phyloP scores from a whole-genome alignment of 495 filamentous ascomycete species.

The Mycothermus thermophilus region DNA sequence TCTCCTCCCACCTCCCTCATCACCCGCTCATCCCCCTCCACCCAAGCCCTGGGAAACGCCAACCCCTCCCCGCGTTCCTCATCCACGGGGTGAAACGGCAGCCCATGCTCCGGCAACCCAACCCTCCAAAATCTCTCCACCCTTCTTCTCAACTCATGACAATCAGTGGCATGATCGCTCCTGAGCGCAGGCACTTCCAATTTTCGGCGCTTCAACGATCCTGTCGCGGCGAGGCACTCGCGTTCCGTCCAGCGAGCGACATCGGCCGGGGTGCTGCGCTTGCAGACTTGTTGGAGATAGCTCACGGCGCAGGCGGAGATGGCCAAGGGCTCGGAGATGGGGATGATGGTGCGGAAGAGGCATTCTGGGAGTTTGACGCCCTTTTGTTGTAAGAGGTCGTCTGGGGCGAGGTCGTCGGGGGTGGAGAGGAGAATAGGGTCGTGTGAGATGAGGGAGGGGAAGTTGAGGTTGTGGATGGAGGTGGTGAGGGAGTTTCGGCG shows the following conservation, averaged over 20 bases:
- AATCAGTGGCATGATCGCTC: constrained; percentile 36
- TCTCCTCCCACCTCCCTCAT: constrained; percentile 5
- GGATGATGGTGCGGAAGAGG: constrained; percentile 12
- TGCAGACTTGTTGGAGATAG: constrained; percentile 13
- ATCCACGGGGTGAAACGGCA: constrained; percentile 35
- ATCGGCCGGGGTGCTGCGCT: constrained; percentile 5
- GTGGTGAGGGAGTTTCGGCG: constrained; percentile 24
- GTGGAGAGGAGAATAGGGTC: constrained; percentile 8
- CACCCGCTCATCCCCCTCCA: background rate
- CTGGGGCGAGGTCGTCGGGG: constrained; percentile 6
- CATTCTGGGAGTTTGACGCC: constrained; percentile 10
- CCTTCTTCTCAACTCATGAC: constrained; percentile 19
- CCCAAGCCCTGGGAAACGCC: constrained; percentile 4
- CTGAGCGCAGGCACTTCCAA: constrained; percentile 39
- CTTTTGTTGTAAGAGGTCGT: constrained; percentile 7
- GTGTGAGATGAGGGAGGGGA: constrained; percentile 4
- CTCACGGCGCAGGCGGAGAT: constrained; percentile 5
- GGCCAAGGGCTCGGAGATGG: constrained; percentile 8
- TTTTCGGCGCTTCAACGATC: constrained; percentile 22
- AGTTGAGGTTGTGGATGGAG: constrained; percentile 14
- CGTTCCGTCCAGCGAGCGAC: constrained; percentile 4
- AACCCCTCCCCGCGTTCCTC: constrained; percentile 36
- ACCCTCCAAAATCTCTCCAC: constrained; percentile 19
- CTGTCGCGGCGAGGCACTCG: constrained; percentile 6
- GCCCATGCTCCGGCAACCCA: constrained; percentile 21